Base-by-base conservation (phyloP, 495 filamentous ascomycete genomes). In the Penicillium desertorum region DNA sequence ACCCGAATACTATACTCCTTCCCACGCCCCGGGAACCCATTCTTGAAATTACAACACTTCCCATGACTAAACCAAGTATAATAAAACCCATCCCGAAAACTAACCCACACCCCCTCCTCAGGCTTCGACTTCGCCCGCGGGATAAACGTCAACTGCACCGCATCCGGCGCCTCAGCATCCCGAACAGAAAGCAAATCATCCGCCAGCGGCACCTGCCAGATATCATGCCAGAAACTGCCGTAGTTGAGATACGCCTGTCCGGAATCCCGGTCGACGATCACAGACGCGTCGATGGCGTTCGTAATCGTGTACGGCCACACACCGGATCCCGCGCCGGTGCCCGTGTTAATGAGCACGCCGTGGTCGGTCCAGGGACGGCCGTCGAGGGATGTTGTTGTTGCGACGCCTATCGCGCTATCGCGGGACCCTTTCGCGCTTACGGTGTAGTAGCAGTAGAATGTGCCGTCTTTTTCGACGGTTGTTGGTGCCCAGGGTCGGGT, bases 361-460 rank as follows among this genome's bases (percentile, higher is more conserved):
- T 77, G 75, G 48, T 80, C 78, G 0, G 71, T 80, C 82, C 88
- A 92, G 1, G 76, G 71, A 4, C 79, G 80, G 0, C 70, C 64
- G 14, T 88, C 81, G 48, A 90, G 63, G 11, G 70, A 79, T 1
- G 76, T 67, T 0, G 82, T 84, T 1, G 83, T 87, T n/a, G 88
- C 90, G 27, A 90, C 74, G 16, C 88, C 88, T 54, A 91, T 89
- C 25, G 85, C 82, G 19, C 81, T 85, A 63, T 79, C 71, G 51
- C 87, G 84, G 4, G 75, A 80, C 12, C 89, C 88, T 48, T 82
- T 83, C 25, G 75, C 71, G 61, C 79, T 83, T 43, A 91, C 79
- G 0, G 85, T 76, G 71, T 92, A 93, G 75, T 86, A 91, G 54
- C 88, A 80, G 67, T 88, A 87, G 71, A 90, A 91, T 0, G 71